Evolutionary conservation across 148 eudicot genomes (phyloP).

Genomic region (Rhododendron ovatum): DNA sequence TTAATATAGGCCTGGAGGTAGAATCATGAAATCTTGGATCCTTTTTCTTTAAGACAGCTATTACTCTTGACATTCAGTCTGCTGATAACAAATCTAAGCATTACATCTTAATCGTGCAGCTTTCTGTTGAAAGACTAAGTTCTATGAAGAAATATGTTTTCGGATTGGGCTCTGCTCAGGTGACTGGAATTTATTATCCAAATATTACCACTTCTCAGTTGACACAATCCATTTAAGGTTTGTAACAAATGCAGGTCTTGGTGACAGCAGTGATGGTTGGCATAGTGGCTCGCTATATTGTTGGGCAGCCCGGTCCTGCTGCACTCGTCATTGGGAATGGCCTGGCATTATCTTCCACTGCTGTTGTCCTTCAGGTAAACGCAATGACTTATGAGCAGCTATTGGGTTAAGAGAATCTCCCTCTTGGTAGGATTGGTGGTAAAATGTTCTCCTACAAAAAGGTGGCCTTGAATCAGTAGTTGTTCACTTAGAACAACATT

Average conservation of each 20-base stretch:
- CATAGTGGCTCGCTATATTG: conserved; percentile 64
- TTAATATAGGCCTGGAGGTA: conserved; percentile 99
- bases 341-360: conserved; percentile 95
- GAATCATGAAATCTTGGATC: conserved; percentile 18
- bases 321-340: conserved; percentile 97
- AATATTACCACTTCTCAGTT: conserved; percentile 5
- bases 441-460: not conserved
- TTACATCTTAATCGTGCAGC: conserved; percentile 46
- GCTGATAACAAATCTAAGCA: conserved; percentile 8
- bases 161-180: conserved; percentile 99
- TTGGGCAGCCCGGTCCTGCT: conserved; percentile 83
- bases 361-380: conserved; percentile 99
- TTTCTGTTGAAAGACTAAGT: conserved; percentile 96
- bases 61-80: not conserved
- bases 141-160: conserved; percentile 99
- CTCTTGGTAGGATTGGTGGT: not conserved
- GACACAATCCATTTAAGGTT: not conserved
- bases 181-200: conserved; percentile 19
- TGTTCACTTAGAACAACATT: not conserved
- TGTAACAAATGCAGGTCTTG: conserved; percentile 54
- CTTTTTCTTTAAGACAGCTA: not conserved
- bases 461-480: conserved; percentile 2
- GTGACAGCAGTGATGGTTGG: conserved; percentile 80
- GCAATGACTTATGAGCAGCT: conserved; percentile 27
- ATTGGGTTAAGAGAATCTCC: not conserved